phyloP scores from a whole-genome alignment of 768 basidiomycete species.

The Boletus rubescentipes region DNA sequence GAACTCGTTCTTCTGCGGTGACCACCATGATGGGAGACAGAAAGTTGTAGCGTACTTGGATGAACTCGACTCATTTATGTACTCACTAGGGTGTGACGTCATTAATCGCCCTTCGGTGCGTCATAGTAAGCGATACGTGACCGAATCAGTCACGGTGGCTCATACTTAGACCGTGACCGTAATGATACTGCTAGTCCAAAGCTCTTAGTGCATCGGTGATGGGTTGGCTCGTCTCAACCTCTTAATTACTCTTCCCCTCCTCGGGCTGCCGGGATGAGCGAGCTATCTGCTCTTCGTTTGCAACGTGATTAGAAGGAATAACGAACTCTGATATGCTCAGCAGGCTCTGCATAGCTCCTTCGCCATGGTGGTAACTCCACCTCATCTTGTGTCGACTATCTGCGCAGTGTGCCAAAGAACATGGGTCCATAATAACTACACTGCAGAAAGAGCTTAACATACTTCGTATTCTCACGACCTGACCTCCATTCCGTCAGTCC shows the following conservation, averaged over 20 bases:
- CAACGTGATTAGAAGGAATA: too few relatives aligned
- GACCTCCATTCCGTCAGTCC: too few relatives aligned
- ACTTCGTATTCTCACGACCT: too few relatives aligned
- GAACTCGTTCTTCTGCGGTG: constrained; percentile 27
- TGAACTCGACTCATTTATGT: constrained; percentile 9
- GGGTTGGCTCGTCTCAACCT: too few relatives aligned
- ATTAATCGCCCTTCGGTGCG: constrained; percentile 3
- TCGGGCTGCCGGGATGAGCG: too few relatives aligned
- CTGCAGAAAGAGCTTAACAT: constrained; percentile 83
- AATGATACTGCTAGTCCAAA: too few relatives aligned
- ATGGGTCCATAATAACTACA: constrained; percentile 58
- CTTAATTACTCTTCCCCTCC: too few relatives aligned
- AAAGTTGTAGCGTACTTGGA: not conserved
- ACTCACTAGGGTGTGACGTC: constrained; percentile 16
- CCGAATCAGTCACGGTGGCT: constrained; percentile 12
- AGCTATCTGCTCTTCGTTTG: too few relatives aligned
- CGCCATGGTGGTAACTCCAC: not conserved
- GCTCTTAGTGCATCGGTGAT: too few relatives aligned
- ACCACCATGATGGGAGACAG: constrained; percentile 13
- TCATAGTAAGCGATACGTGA: constrained; percentile 2
- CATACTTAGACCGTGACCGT: too few relatives aligned
- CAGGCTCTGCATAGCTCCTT: too few relatives aligned
- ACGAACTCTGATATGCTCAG: too few relatives aligned
- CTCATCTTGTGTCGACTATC: not conserved
- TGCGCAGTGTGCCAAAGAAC: constrained; percentile 69